Percentiles rank a stretch among this genome's conserved stretches.
These are phyloP conservation scores for Zanthoxylum bungeanum DNA, from an alignment of 345 rosid genomes.

Conservation along the genomic window DNA sequence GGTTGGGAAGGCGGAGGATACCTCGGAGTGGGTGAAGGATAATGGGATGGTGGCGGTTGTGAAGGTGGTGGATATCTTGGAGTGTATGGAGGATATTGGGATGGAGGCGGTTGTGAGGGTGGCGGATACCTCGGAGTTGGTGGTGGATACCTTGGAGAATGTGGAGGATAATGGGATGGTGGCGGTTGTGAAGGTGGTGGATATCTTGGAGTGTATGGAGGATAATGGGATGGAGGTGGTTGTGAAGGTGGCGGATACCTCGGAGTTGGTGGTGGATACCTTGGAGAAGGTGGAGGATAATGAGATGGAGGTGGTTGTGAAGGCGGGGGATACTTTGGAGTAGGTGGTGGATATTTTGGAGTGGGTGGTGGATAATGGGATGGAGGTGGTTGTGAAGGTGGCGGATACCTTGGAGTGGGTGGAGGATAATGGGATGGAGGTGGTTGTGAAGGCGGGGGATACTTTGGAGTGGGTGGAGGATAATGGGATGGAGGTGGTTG, in stretches of 20 bases:
- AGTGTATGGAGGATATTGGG: neutral
- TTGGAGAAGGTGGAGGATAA: conserved; percentile 1
- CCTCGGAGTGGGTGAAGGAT: conserved; percentile 1
- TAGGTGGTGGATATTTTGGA: neutral
- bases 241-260: conserved; percentile 13
- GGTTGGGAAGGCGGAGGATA: neutral
- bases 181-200: conserved; percentile 12
- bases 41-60: too few relatives aligned
- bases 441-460: neutral
- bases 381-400: too few relatives aligned
- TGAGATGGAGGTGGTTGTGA: too few relatives aligned
- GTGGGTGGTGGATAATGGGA: neutral
- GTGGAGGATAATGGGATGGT: neutral
- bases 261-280: conserved; percentile 4
- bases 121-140: conserved; percentile 9
- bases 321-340: conserved; percentile 2
- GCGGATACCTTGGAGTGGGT: conserved; percentile 4
- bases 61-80: conserved; percentile 1
- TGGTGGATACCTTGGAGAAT: conserved; percentile 5
- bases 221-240: conserved; percentile 7
- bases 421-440: neutral
- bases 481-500: neutral
- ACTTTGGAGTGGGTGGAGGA: conserved; percentile 2
- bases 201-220: neutral
- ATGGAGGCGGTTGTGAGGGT: conserved; percentile 15